These are phyloP conservation scores for Limonium bicolor DNA, from an alignment of 148 eudicot species.

Conservation along the genomic window DNA sequence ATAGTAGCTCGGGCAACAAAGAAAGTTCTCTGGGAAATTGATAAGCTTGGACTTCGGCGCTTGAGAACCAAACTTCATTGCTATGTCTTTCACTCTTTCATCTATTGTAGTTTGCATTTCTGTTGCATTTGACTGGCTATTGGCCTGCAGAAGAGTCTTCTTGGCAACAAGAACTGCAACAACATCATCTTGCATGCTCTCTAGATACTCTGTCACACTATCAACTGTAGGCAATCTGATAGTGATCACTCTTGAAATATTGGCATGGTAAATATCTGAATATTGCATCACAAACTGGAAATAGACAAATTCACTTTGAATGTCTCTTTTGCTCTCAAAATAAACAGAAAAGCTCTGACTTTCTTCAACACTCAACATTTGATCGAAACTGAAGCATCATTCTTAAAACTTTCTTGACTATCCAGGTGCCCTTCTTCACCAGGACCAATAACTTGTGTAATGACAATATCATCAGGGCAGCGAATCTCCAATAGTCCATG, in stretches of 20 bases:
- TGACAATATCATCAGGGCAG: slow-evolving; percentile 50
- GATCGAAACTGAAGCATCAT: slow-evolving; percentile 49
- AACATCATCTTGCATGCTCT: slow-evolving; percentile 86
- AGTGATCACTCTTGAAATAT: slow-evolving; percentile 74
- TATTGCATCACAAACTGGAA: slow-evolving; percentile 73
- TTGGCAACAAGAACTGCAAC: slow-evolving; percentile 84
- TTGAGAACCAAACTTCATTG: slow-evolving; percentile 67
- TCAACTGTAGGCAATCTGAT: slow-evolving; percentile 81
- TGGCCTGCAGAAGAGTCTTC: slow-evolving; percentile 72
- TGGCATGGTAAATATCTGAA: slow-evolving; percentile 74
- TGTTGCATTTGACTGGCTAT: slow-evolving; percentile 40
- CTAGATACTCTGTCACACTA: slow-evolving; percentile 76
- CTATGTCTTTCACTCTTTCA: slow-evolving; percentile 86
- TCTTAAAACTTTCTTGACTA: slow-evolving; percentile 56
- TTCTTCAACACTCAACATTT: slow-evolving; percentile 87
- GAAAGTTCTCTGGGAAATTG: slow-evolving; percentile 81
- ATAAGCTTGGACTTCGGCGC: slow-evolving; percentile 80
- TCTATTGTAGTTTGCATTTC: slow-evolving; percentile 62
- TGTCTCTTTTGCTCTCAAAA: slow-evolving; percentile 60
- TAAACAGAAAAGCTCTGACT: slow-evolving; percentile 74
- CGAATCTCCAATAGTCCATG: slow-evolving; percentile 78
- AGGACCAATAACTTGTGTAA: slow-evolving; percentile 78
- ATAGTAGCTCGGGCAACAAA: slow-evolving; percentile 68
- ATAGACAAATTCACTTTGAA: slow-evolving; percentile 53
- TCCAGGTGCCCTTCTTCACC: slow-evolving; percentile 80